Evolutionary conservation across 495 filamentous ascomycete genomes (phyloP).

Genomic region (Sordaria brevicollis): DNA sequence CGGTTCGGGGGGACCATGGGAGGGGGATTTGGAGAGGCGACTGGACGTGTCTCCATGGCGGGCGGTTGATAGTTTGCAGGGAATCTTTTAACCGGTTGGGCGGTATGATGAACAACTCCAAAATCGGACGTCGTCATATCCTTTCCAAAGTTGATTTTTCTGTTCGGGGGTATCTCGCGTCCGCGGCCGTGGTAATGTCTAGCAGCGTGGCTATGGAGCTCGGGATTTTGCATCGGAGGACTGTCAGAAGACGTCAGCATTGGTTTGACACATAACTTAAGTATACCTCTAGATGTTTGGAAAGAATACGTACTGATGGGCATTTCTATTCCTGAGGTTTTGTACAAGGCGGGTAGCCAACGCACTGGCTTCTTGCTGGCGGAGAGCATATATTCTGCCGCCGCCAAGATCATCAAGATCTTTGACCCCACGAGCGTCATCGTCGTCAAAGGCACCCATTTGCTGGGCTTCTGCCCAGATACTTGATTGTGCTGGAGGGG

Average conservation of each 20-base stretch:
- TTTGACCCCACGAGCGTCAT: slow-evolving; percentile 15
- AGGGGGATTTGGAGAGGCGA: not conserved
- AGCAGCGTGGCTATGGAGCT: not conserved
- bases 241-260: not conserved
- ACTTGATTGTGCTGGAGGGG: not conserved
- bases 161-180: not conserved
- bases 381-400: slow-evolving; percentile 8
- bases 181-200: not conserved
- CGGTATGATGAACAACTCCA: not conserved
- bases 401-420: slow-evolving; percentile 19
- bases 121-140: not conserved
- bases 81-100: not conserved
- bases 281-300: not conserved
- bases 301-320: not conserved
- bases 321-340: not conserved
- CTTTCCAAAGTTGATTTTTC: not conserved
- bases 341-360: not conserved
- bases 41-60: not conserved
- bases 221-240: not conserved
- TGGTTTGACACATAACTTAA: not conserved
- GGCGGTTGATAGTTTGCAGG: not conserved
- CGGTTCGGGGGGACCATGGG: not conserved
- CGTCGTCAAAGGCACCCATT: slow-evolving; percentile 12
- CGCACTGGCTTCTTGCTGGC: not conserved
- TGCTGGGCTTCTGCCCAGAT: not conserved